phyloP scores from a whole-genome alignment of 345 rosid species.

The Moringa oleifera region DNA sequence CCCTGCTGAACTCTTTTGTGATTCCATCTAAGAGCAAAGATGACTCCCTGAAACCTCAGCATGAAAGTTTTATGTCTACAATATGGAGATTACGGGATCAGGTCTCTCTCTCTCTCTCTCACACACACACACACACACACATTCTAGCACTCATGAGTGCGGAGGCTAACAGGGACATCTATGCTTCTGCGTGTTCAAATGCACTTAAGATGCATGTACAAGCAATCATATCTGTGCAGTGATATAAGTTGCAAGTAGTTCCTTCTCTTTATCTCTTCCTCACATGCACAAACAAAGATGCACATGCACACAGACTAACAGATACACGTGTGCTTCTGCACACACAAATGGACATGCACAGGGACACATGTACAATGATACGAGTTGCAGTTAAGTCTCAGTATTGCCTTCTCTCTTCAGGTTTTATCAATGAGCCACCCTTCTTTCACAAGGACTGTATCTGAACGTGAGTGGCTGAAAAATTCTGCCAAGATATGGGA shows the following conservation, averaged over 20 bases:
- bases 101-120: conserved; percentile 27
- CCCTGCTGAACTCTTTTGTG: conserved; percentile 31
- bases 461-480: conserved; percentile 86
- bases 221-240: too few relatives aligned
- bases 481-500: conserved; percentile 85
- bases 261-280: too few relatives aligned
- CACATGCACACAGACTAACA: too few relatives aligned
- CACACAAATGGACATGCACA: too few relatives aligned
- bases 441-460: conserved; percentile 50
- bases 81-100: conserved; percentile 56
- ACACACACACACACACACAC: not conserved
- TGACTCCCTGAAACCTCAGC: conserved; percentile 36
- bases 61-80: conserved; percentile 45
- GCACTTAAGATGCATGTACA: too few relatives aligned
- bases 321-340: too few relatives aligned
- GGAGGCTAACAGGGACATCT: too few relatives aligned
- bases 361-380: too few relatives aligned
- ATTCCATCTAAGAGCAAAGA: conserved; percentile 49
- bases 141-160: too few relatives aligned
- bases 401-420: conserved; percentile 24
- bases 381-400: not conserved
- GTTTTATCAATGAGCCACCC: conserved; percentile 52
- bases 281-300: too few relatives aligned
- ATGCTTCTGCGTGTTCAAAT: too few relatives aligned
- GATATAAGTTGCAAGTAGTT: too few relatives aligned